Conservation (phyloP, 176 grass and related monocot genomes). For the Hyparrhenia diplandra region DNA sequence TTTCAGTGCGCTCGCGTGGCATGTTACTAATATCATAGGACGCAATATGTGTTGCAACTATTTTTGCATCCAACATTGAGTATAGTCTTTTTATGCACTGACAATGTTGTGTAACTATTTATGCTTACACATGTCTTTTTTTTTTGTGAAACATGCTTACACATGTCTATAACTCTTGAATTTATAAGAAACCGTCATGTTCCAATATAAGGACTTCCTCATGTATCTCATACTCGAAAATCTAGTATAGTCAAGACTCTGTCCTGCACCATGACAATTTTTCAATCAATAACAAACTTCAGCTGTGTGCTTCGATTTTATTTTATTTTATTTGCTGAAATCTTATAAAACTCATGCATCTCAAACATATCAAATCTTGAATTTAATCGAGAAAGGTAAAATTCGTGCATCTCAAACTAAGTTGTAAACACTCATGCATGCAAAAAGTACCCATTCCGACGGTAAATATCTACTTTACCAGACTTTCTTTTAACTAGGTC, state of each 20-base stretch:
- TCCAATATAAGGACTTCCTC: not conserved
- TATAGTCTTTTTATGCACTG: too few relatives aligned
- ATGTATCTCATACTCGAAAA: not conserved
- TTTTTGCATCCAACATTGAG: not conserved
- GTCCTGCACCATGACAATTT: not conserved
- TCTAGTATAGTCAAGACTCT: not conserved
- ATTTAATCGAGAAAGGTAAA: not conserved
- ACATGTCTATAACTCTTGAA: not conserved
- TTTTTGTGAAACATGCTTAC: not conserved
- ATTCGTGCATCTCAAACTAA: not conserved
- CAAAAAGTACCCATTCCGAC: not conserved
- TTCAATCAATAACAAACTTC: not conserved
- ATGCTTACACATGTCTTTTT: too few relatives aligned
- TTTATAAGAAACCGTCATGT: not conserved
- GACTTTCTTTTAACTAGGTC: not conserved
- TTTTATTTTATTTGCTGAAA: too few relatives aligned
- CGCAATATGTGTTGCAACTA: not conserved
- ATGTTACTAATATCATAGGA: not conserved
- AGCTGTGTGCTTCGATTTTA: too few relatives aligned
- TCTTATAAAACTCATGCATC: not conserved
- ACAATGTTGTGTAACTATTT: too few relatives aligned
- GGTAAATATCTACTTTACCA: not conserved
- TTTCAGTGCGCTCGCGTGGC: not conserved
- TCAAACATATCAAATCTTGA: not conserved
- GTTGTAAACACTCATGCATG: not conserved